Evolutionary conservation across 768 basidiomycete species (phyloP).

Genomic region (Psilocybe sp.): DNA sequence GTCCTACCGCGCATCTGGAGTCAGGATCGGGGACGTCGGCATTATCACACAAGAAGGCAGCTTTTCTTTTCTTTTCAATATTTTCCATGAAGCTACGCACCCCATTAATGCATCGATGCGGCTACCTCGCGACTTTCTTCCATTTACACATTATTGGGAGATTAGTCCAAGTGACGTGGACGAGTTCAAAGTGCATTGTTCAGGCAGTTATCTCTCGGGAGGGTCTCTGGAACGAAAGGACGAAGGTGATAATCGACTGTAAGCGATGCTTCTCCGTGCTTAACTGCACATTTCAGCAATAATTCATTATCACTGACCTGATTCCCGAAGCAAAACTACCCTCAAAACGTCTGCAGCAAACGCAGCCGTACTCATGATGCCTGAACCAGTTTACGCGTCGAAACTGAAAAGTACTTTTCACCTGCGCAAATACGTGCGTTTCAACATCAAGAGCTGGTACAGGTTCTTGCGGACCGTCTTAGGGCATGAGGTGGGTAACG

Average conservation of each 20-base stretch:
- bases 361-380: conserved; percentile 12
- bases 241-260: neutral
- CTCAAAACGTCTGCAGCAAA: conserved; percentile 7
- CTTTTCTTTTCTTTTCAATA: conserved; percentile 15
- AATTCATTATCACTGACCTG: too few relatives aligned
- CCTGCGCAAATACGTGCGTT: conserved; percentile 3
- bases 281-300: neutral
- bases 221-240: neutral
- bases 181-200: neutral
- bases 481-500: conserved; percentile 5
- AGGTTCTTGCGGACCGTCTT: conserved; percentile 3
- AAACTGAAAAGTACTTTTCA: neutral
- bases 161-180: neutral
- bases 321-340: neutral
- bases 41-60: conserved; percentile 7
- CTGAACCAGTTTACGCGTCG: conserved; percentile 5
- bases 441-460: conserved; percentile 11
- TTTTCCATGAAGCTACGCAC: neutral
- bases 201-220: conserved; percentile 5
- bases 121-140: conserved; percentile 5
- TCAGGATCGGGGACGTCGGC: conserved; percentile 14
- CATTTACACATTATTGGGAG: neutral
- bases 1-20: conserved; percentile 6
- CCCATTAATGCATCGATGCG: conserved; percentile 4
- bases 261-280: neutral